Conservation (phyloP, 2,329 filamentous ascomycete genomes). For the Aspergillus spinulosporus region DNA sequence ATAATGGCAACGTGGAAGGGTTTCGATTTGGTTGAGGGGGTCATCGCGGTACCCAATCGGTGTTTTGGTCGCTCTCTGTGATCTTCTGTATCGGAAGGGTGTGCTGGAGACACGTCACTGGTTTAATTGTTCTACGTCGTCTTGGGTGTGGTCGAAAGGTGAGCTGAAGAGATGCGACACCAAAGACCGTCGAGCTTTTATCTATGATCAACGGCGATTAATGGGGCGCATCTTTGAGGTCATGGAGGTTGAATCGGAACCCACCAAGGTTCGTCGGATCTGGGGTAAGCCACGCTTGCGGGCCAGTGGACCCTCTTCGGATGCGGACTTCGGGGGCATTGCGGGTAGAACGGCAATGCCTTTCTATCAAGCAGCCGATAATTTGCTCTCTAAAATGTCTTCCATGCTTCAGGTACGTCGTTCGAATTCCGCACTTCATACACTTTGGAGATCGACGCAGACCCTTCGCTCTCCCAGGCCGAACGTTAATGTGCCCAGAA, state of each 20-base stretch:
- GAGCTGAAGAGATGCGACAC: neutral
- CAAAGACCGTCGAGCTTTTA: neutral
- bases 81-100: neutral
- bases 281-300: conserved; percentile 12
- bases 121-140: neutral
- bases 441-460: neutral
- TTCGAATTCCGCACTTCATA: neutral
- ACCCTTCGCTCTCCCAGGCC: neutral
- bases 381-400: neutral
- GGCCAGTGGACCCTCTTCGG: conserved; percentile 13
- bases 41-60: neutral
- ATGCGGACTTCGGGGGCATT: conserved; percentile 1
- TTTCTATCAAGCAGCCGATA: neutral
- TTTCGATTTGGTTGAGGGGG: conserved; percentile 10
- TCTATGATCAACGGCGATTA: neutral
- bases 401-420: neutral
- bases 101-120: neutral
- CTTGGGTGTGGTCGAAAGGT: neutral
- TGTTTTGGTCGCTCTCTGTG: neutral
- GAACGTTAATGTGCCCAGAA: neutral
- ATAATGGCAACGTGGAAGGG: conserved; percentile 34
- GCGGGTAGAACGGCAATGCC: neutral
- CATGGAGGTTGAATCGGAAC: conserved; percentile 17
- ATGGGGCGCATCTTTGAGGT: neutral
- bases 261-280: conserved; percentile 13